Conservation (phyloP, 1,139 yeast species). For the Candida sojae region DNA sequence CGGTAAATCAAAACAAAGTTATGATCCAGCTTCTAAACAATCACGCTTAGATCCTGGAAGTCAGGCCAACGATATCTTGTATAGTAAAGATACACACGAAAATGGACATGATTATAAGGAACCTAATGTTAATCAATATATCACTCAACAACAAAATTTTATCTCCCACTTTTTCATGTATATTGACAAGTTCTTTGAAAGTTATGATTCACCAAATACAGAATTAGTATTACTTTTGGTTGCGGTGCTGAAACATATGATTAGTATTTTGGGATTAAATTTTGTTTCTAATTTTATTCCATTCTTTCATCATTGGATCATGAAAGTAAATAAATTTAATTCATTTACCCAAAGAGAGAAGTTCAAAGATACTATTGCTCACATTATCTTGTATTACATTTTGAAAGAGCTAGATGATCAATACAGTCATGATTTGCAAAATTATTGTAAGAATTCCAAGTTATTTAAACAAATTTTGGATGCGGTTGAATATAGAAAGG, state of each 20-base stretch:
- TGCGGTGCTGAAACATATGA: constrained; percentile 28
- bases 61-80: constrained; percentile 9
- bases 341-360: constrained; percentile 17
- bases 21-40: constrained; percentile 9
- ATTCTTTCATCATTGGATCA: constrained; percentile 49
- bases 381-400: constrained; percentile 27
- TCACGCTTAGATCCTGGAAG: constrained; percentile 12
- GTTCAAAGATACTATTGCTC: constrained; percentile 39
- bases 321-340: constrained; percentile 18
- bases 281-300: constrained; percentile 49
- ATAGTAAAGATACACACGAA: constrained; percentile 17
- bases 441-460: constrained; percentile 26
- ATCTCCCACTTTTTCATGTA: constrained; percentile 34
- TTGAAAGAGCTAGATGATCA: constrained; percentile 29
- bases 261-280: constrained; percentile 45
- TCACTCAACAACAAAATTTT: constrained; percentile 38
- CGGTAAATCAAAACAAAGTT: constrained; percentile 7
- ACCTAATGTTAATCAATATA: constrained; percentile 42
- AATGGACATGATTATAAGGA: constrained; percentile 22
- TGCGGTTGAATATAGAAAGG: constrained; percentile 32
- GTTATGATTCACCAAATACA: constrained; percentile 23
- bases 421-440: constrained; percentile 28
- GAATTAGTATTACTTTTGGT: constrained; percentile 25
- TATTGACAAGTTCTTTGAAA: constrained; percentile 33
- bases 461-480: constrained; percentile 24